Conservation (phyloP, 805 yeast species). For the Kuraishia capsulata region DNA sequence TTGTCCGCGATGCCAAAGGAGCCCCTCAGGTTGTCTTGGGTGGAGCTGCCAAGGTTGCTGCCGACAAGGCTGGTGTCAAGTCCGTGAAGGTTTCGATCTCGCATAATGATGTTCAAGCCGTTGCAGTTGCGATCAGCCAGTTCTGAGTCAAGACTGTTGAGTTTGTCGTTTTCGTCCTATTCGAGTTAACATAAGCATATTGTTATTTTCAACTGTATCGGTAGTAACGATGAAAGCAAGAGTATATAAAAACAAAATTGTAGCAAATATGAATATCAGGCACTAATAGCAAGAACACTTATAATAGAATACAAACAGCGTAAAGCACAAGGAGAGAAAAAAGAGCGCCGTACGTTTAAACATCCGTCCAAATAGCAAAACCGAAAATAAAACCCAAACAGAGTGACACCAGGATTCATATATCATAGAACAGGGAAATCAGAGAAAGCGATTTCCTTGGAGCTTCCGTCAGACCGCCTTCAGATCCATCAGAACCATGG, state of each 20-base stretch:
- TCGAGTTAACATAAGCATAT: conserved; percentile 10
- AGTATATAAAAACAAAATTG: neutral
- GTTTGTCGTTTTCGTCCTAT: no score
- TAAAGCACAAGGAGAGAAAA: no score
- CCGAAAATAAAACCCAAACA: no score
- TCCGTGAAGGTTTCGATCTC: conserved; percentile 82
- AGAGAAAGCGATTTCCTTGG: no score
- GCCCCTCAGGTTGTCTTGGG: conserved; percentile 74
- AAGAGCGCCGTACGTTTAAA: no score
- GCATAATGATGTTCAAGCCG: conserved; percentile 95
- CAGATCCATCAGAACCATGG: conserved; percentile 24
- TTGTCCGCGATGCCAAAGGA: conserved; percentile 59
- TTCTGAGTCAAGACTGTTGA: no score
- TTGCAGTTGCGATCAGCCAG: conserved; percentile 86
- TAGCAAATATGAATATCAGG: no score
- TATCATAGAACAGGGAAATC: no score
- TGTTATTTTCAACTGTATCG: neutral
- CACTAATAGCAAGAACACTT: no score
- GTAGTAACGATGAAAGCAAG: neutral
- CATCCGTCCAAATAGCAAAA: no score
- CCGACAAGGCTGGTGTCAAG: conserved; percentile 59
- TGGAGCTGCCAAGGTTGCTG: conserved; percentile 73
- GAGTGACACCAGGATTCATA: no score
- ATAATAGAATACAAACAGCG: no score
- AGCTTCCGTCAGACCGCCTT: conserved; percentile 18